Base-by-base conservation (phyloP, 805 yeast genomes). In the Metschnikowia noctiluminum region DNA sequence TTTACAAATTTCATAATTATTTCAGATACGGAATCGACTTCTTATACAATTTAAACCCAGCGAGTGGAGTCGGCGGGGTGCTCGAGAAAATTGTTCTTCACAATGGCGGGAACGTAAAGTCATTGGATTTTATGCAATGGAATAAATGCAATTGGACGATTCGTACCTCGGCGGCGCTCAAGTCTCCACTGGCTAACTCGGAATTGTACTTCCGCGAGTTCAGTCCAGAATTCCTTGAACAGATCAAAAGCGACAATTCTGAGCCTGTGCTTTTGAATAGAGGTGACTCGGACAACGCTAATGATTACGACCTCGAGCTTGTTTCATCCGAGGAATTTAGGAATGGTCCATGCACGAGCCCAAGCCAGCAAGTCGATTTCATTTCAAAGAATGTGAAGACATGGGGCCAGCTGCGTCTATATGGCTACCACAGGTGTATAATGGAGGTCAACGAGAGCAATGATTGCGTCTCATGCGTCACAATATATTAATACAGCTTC, bases 21-120 rank as follows among this genome's bases (percentile, higher is more conserved):
- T 82, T 74, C 60, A 60, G 70, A 21, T 69, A 60, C 53, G 87
- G 87, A 0, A 62, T 81, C 37, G 87, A 82, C 59, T 60, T 81
- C 8, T 61, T 81, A 26, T 82, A 79, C 60, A 73, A 74, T 36
- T 63, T 77, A 34, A 65, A 64, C 49, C 55, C 55, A 8, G 52
- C 55, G 13, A 50, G 52, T 27, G 54, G 53, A 21, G 48, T 48
- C 36, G 58, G 62, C 21, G 74, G 78, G 4, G 59, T 66, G 1
- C 63, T 81, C 15, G 66, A 65, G 35, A 81, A 80, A 50, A 50
- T 82, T 3, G 68, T 79, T 1, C 35, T 80, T 9, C 86, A 82
- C 58, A 72, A 72, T 52, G 84, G 84, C 34, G 68, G 73, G 9
- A 59, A 74, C 5, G 68, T 77, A n/a, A 79, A 77, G 53, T 71